phyloP scores from a whole-genome alignment of 192 early-diverging fungal genomes.

The Backusella parvicylindrica region DNA sequence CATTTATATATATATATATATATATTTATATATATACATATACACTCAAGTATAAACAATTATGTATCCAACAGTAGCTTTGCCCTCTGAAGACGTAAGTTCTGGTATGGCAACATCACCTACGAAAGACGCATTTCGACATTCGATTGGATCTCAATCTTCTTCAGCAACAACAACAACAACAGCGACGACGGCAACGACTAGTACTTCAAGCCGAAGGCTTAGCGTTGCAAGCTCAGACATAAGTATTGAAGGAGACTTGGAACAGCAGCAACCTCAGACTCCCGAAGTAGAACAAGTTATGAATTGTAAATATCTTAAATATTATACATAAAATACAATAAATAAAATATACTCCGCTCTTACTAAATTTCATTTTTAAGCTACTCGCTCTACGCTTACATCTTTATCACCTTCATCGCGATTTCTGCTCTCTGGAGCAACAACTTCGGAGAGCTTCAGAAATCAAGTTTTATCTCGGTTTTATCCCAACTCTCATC shows the following conservation, averaged over 20 bases:
- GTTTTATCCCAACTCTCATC: slow-evolving; percentile 1
- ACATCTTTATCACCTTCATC: slow-evolving; percentile 13
- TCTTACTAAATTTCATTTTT: background rate
- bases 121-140: background rate
- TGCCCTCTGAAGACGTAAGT: background rate
- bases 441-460: slow-evolving; percentile 7
- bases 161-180: background rate
- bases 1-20: background rate
- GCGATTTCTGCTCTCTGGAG: slow-evolving; percentile 9
- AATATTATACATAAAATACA: background rate
- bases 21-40: no score
- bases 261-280: background rate
- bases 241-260: background rate
- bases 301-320: background rate
- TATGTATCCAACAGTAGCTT: background rate
- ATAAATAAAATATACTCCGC: background rate
- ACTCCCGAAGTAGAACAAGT: background rate
- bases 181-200: background rate
- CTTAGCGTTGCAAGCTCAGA: background rate
- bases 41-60: background rate
- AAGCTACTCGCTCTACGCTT: slow-evolving; percentile 8
- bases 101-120: background rate
- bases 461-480: slow-evolving; percentile 17
- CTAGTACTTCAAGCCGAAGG: background rate
- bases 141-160: slow-evolving; percentile 1